Conservation (phyloP, 75 land plant genomes). For the Pinus tabuliformis region DNA sequence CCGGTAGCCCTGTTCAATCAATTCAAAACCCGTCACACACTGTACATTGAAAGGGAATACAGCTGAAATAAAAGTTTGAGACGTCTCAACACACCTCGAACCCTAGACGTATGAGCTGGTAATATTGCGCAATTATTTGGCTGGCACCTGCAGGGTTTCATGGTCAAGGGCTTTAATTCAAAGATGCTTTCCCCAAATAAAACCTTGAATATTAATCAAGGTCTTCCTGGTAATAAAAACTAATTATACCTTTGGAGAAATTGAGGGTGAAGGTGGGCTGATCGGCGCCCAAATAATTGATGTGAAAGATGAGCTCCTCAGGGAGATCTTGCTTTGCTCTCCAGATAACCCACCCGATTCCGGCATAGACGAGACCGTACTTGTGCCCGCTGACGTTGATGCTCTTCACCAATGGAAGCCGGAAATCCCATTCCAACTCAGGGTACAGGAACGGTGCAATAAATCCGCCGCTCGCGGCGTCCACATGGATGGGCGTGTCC, state of each 20-base stretch:
- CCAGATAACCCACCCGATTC: conserved; percentile 60
- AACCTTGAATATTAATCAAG: no score
- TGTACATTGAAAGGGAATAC: no score
- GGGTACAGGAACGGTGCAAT: conserved; percentile 64
- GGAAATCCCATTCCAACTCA: conserved; percentile 60
- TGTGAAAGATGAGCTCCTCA: conserved; percentile 60
- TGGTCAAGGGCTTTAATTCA: no score
- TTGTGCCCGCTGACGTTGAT: conserved; percentile 70
- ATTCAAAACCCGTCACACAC: no score
- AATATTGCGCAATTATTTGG: conserved; percentile 61
- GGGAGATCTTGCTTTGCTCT: conserved; percentile 49
- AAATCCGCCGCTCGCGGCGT: conserved; percentile 70
- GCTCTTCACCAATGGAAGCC: conserved; percentile 61
- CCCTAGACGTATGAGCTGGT: conserved; percentile 54
- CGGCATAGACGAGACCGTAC: conserved; percentile 59
- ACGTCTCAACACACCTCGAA: neutral
- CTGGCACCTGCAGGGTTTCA: conserved; percentile 31
- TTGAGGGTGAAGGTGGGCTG: conserved; percentile 67
- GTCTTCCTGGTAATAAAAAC: no score
- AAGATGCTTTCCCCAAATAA: no score
- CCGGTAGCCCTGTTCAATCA: conserved; percentile 36
- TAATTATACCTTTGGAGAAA: conserved; percentile 42
- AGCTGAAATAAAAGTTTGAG: no score
- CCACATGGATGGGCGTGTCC: conserved; percentile 53
- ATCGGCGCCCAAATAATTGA: conserved; percentile 55